phyloP scores from a whole-genome alignment of 148 eudicot species.

The Rhododendron simsii region DNA sequence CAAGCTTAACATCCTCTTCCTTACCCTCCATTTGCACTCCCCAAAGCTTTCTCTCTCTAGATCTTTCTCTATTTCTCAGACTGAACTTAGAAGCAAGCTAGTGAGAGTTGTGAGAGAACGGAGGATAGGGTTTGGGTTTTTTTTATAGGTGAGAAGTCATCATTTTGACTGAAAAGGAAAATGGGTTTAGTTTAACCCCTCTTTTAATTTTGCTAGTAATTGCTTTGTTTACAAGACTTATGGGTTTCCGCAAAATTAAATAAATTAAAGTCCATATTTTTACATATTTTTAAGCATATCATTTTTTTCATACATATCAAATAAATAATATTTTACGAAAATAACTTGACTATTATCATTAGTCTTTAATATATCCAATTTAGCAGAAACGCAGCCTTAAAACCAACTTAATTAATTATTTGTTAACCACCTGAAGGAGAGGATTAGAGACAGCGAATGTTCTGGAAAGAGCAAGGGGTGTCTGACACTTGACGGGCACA shows the following conservation, averaged over 20 bases:
- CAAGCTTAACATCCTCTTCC: slow-evolving; percentile 47
- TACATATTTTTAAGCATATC: no score
- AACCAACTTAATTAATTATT: not conserved
- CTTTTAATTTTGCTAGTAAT: not conserved
- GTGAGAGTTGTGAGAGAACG: not conserved
- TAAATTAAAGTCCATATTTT: no score
- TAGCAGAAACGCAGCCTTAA: no score
- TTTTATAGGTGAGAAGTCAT: not conserved
- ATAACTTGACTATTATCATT: no score
- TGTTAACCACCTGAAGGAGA: not conserved
- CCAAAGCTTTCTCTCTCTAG: not conserved
- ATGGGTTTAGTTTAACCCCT: not conserved
- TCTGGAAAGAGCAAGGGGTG: slow-evolving; percentile 21
- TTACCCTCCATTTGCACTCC: slow-evolving; percentile 35
- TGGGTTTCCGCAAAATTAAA: not conserved
- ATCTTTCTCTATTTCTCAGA: not conserved
- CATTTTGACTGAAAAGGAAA: not conserved
- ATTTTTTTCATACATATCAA: no score
- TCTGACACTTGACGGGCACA: not conserved
- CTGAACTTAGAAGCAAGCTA: not conserved
- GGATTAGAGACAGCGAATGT: not conserved
- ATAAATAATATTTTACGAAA: no score
- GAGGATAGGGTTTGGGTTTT: not conserved
- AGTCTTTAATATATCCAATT: no score
- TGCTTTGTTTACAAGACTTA: not conserved